These are phyloP conservation scores for Crinitomyces ghanaensis DNA, from an alignment of 805 yeast genomes.

Conservation along the genomic window DNA sequence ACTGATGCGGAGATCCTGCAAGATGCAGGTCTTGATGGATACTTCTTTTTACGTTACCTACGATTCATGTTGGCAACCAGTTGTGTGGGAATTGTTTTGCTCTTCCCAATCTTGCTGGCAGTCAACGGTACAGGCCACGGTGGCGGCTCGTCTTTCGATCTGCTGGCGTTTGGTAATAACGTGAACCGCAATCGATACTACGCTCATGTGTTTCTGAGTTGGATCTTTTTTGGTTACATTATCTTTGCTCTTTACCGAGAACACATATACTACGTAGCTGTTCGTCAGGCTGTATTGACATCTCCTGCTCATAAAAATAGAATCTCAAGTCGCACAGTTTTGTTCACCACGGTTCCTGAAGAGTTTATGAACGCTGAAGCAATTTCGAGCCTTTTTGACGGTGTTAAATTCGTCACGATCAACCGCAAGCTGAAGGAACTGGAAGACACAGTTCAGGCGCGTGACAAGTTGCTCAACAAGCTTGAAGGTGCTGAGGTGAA, in stretches of 20 bases:
- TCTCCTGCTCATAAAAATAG: constrained; percentile 71
- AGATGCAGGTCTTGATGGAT: constrained; percentile 92
- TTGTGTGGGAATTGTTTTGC: constrained; percentile 41
- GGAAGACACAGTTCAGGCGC: constrained; percentile 41
- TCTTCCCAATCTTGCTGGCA: constrained; percentile 68
- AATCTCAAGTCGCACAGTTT: constrained; percentile 66
- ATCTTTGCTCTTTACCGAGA: constrained; percentile 75
- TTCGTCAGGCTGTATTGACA: constrained; percentile 66
- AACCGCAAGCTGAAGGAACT: constrained; percentile 52
- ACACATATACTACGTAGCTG: constrained; percentile 60
- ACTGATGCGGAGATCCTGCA: constrained; percentile 66
- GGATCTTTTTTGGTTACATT: constrained; percentile 64
- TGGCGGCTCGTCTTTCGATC: constrained; percentile 55
- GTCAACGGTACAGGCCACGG: constrained; percentile 55
- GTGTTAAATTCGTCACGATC: constrained; percentile 74
- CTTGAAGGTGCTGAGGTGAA: constrained; percentile 58
- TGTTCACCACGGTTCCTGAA: constrained; percentile 76
- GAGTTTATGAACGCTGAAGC: constrained; percentile 60
- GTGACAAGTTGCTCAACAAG: constrained; percentile 46
- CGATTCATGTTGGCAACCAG: constrained; percentile 42
- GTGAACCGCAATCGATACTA: constrained; percentile 51
- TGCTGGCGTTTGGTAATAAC: constrained; percentile 68
- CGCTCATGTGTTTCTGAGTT: constrained; percentile 74
- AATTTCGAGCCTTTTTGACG: constrained; percentile 63
- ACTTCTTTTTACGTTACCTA: constrained; percentile 74